phyloP scores from a whole-genome alignment of 2,329 filamentous ascomycete genomes.

The Monosporascus sp. region DNA sequence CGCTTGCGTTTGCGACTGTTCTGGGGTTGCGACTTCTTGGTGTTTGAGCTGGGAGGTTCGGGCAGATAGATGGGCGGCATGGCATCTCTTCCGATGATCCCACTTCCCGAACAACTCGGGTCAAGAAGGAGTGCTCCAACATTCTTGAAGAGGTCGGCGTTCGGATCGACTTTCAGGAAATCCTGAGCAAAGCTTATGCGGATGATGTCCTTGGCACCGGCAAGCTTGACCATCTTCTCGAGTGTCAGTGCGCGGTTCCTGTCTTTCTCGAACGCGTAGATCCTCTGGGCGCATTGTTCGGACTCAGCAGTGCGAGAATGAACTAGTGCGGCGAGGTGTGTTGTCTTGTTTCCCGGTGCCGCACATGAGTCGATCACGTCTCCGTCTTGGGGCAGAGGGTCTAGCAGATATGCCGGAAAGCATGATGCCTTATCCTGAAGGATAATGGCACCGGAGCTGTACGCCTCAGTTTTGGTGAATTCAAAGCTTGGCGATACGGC shows the following conservation, averaged over 20 bases:
- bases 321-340: constrained; percentile 78
- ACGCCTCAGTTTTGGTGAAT: constrained; percentile 68
- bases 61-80: constrained; percentile 63
- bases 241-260: constrained; percentile 66
- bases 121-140: constrained; percentile 84
- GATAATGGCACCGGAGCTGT: constrained; percentile 73
- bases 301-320: constrained; percentile 35
- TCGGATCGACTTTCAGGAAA: constrained; percentile 72
- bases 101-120: constrained; percentile 92
- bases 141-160: constrained; percentile 53
- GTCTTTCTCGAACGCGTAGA: constrained; percentile 81
- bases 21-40: constrained; percentile 33
- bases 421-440: constrained; percentile 96
- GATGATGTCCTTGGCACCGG: constrained; percentile 64
- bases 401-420: constrained; percentile 85
- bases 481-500: constrained; percentile 70
- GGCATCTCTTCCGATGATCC: constrained; percentile 85
- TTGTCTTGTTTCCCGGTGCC: constrained; percentile 96
- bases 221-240: constrained; percentile 76
- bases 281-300: constrained; percentile 32
- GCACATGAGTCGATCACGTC: constrained; percentile 90
- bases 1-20: constrained; percentile 43
- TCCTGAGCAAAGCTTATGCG: constrained; percentile 70
- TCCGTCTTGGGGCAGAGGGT: constrained; percentile 62
- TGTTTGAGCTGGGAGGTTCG: constrained; percentile 23